Evolutionary conservation across 2,329 filamentous ascomycete genomes (phyloP).

Genomic region (Colletotrichum tanaceti): DNA sequence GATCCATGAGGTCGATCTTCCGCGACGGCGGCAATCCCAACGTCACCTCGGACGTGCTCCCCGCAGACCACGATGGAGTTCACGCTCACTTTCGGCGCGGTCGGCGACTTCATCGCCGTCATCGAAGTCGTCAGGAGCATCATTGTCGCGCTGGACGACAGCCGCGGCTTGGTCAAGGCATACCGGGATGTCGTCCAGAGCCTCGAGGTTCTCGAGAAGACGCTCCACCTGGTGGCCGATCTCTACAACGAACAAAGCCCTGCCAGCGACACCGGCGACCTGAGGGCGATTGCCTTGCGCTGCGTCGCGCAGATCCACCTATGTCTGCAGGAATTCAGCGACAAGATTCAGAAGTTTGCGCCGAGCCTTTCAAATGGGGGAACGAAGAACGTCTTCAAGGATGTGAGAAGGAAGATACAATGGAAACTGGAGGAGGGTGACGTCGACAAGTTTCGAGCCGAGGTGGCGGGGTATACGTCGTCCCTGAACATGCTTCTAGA

Average conservation of each 20-base stretch:
- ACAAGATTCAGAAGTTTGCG: not conserved
- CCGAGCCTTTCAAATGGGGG: not conserved
- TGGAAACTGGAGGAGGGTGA: conserved; percentile 14
- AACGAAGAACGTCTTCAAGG: not conserved
- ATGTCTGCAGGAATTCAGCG: not conserved
- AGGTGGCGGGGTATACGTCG: not conserved
- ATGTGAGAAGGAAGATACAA: not conserved
- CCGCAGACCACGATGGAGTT: conserved; percentile 1
- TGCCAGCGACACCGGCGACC: not conserved
- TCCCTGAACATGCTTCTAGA: not conserved
- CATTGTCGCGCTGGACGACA: conserved; percentile 46
- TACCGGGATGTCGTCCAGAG: conserved; percentile 46
- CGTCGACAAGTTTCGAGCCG: not conserved
- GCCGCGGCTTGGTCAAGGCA: conserved; percentile 46
- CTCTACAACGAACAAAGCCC: not conserved
- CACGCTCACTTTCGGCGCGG: conserved; percentile 45
- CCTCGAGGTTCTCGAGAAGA: conserved; percentile 42
- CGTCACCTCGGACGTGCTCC: not conserved
- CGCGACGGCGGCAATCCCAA: not conserved
- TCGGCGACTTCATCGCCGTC: conserved; percentile 48
- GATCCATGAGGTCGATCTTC: not conserved
- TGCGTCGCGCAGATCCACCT: not conserved
- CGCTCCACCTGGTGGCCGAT: not conserved
- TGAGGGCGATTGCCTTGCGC: not conserved
- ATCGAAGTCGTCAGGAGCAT: conserved; percentile 47